Conservation (phyloP, 495 filamentous ascomycete species). For the Barbatosphaeria neglecta region DNA sequence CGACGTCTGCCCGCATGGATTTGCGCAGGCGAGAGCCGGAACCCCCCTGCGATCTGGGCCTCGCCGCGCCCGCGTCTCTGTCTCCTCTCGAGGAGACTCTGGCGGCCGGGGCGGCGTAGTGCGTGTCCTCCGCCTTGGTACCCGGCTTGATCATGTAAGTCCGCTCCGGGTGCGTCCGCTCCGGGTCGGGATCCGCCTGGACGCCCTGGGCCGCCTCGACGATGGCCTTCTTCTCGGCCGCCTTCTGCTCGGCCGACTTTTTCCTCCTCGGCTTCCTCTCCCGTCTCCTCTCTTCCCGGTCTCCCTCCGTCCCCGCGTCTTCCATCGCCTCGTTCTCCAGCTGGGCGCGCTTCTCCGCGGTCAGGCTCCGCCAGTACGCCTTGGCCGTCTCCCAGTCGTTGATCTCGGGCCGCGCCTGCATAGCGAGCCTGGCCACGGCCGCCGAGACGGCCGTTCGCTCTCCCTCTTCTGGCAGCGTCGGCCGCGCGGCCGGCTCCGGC, state of each 20-base stretch:
- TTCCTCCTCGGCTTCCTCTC: constrained; percentile 26
- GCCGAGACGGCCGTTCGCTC: too few species aligned
- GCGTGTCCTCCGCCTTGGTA: constrained; percentile 14
- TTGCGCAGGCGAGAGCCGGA: constrained; percentile 12
- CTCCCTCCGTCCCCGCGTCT: constrained; percentile 33
- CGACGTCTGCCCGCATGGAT: constrained; percentile 14
- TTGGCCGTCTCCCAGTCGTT: constrained; percentile 52
- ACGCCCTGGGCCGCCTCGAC: too few species aligned
- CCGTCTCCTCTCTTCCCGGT: constrained; percentile 24
- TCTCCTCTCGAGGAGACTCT: constrained; percentile 3
- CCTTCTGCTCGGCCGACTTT: constrained; percentile 20
- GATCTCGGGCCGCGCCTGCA: too few species aligned
- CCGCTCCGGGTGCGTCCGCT: constrained; percentile 14
- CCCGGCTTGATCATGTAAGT: constrained; percentile 31
- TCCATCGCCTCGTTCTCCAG: constrained; percentile 43
- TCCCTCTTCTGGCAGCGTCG: background rate
- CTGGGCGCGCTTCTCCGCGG: constrained; percentile 41
- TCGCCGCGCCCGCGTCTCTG: background rate
- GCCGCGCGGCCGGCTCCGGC: background rate
- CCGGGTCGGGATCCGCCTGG: constrained; percentile 5
- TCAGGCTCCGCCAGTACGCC: constrained; percentile 53
- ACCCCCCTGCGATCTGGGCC: background rate
- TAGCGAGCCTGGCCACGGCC: constrained; percentile 4
- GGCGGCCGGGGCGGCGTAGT: constrained; percentile 6
- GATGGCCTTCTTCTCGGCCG: constrained; percentile 15